These are phyloP conservation scores for Mangifera indica DNA, from an alignment of 345 rosid genomes.

Conservation along the genomic window DNA sequence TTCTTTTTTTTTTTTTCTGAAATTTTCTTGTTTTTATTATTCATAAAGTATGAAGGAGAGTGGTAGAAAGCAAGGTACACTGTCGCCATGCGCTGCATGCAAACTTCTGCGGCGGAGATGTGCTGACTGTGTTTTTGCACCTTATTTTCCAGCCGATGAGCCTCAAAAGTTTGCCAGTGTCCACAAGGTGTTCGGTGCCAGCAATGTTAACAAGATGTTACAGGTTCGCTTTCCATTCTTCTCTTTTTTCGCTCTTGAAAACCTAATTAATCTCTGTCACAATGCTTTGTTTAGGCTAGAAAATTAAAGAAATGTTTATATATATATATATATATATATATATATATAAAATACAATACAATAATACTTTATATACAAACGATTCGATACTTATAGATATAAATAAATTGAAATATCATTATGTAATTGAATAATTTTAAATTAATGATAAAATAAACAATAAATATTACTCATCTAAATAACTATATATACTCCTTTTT, in stretches of 20 bases:
- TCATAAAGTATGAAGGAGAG: conserved; percentile 56
- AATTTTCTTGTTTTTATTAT: neutral
- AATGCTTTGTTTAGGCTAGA: too few species aligned
- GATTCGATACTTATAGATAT: too few species aligned
- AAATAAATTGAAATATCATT: too few species aligned
- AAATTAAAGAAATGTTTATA: neutral
- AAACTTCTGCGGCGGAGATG: conserved; percentile 86
- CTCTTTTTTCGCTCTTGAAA: too few species aligned
- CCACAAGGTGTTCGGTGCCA: conserved; percentile 90
- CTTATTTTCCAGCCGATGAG: conserved; percentile 84
- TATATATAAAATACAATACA: too few species aligned
- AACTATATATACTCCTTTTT: too few species aligned
- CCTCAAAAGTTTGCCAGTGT: conserved; percentile 86
- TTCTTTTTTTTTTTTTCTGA: neutral
- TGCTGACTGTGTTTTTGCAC: conserved; percentile 81
- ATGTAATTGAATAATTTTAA: too few species aligned
- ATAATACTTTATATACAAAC: too few species aligned
- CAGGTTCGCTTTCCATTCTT: conserved; percentile 48
- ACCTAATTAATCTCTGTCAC: too few species aligned
- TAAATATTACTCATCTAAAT: too few species aligned
- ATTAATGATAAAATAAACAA: too few species aligned
- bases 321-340: too few species aligned
- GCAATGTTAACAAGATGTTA: conserved; percentile 90
- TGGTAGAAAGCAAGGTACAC: conserved; percentile 50
- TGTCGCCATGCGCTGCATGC: conserved; percentile 91